These are phyloP conservation scores for Kluyveromyces starmeri DNA, from an alignment of 805 yeast species.

Conservation along the genomic window DNA sequence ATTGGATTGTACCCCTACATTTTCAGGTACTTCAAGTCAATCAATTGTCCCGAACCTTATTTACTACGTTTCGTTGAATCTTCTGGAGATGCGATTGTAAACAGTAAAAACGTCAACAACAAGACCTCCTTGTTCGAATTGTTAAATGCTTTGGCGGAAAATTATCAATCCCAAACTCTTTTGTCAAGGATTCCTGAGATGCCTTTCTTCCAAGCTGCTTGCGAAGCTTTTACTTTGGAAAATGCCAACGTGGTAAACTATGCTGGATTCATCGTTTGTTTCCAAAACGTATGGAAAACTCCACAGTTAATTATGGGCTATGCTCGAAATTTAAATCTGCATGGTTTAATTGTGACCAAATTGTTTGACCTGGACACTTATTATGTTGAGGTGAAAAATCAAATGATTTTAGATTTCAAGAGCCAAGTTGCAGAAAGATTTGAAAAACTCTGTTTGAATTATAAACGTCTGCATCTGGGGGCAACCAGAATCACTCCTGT, in stretches of 20 bases:
- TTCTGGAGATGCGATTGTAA: conserved; percentile 24
- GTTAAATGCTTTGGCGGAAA: conserved; percentile 19
- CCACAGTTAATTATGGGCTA: conserved; percentile 22
- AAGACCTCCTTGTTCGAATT: conserved; percentile 18
- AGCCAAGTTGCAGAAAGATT: conserved; percentile 23
- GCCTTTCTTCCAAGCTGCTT: conserved; percentile 25
- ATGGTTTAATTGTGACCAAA: conserved; percentile 29
- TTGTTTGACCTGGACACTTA: conserved; percentile 30
- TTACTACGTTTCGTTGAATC: conserved; percentile 26
- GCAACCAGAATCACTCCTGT: conserved; percentile 18
- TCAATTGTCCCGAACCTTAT: conserved; percentile 26
- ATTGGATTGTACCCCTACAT: conserved; percentile 27
- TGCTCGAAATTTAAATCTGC: conserved; percentile 24
- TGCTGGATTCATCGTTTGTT: conserved; percentile 27
- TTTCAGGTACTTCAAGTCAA: conserved; percentile 27
- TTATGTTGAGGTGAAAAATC: conserved; percentile 19
- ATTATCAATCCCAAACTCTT: conserved; percentile 18
- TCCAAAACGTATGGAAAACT: conserved; percentile 24
- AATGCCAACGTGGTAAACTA: conserved; percentile 15
- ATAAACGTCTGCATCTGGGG: conserved; percentile 20
- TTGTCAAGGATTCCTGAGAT: conserved; percentile 21
- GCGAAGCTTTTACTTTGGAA: conserved; percentile 15
- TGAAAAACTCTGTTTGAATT: conserved; percentile 17
- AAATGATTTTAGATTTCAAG: conserved; percentile 26
- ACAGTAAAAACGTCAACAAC: conserved; percentile 10